A percentile compares a stretch with the other conserved stretches of the same genome.
Evolutionary conservation across 148 eudicot species (phyloP).

Genomic region (Dianthus caryophyllus): DNA sequence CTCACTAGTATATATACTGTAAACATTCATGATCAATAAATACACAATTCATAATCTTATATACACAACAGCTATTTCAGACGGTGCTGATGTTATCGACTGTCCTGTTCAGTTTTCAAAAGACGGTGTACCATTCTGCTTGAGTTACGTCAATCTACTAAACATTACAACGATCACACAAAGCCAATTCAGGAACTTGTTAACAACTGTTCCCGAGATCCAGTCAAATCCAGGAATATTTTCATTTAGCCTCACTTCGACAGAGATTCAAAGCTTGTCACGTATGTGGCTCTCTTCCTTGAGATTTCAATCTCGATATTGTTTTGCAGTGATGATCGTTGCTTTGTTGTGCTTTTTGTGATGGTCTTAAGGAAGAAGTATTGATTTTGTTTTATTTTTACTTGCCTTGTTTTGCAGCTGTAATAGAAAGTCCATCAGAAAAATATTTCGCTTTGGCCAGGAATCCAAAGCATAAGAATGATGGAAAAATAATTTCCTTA

Average conservation of each 20-base stretch:
- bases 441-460: conserved; percentile 38
- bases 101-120: conserved; percentile 84
- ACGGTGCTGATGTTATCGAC: conserved; percentile 82
- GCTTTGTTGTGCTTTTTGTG: background rate
- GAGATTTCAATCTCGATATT: background rate
- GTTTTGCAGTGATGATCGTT: background rate
- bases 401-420: conserved; percentile 51
- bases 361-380: background rate
- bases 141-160: conserved; percentile 61
- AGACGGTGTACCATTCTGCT: conserved; percentile 82
- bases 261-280: conserved; percentile 50
- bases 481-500: conserved; percentile 41
- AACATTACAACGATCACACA: conserved; percentile 49
- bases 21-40: no score
- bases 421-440: conserved; percentile 43
- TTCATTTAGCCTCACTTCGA: conserved; percentile 71
- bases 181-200: conserved; percentile 34
- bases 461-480: conserved; percentile 40
- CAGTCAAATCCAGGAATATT: conserved; percentile 48
- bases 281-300: conserved; percentile 45
- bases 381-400: background rate
- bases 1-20: no score
- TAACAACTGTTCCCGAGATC: conserved; percentile 43
- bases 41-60: no score
- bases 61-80: conserved; percentile 54